These are phyloP conservation scores for Pochonia chlamydosporia DNA, from an alignment of 2,329 filamentous ascomycete genomes.

Conservation along the genomic window DNA sequence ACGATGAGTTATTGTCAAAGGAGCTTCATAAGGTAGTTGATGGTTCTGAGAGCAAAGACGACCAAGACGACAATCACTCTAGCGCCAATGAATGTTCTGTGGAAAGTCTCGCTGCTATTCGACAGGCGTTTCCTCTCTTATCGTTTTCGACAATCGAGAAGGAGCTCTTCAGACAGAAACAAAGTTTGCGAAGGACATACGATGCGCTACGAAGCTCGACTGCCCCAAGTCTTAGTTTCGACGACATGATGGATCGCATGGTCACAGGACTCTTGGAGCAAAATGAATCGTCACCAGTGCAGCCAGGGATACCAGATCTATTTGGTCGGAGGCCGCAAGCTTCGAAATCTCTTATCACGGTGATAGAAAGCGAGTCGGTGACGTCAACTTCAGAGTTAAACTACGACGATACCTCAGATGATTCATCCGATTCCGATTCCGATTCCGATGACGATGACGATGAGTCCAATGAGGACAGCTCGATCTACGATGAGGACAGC, in stretches of 20 bases:
- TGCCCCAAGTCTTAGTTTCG: constrained; percentile 25
- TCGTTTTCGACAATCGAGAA: constrained; percentile 28
- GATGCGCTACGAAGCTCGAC: constrained; percentile 24
- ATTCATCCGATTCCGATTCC: neutral
- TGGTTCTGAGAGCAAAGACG: too few species aligned
- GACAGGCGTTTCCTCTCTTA: constrained; percentile 37
- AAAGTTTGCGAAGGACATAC: constrained; percentile 33
- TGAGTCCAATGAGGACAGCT: neutral
- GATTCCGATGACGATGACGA: neutral
- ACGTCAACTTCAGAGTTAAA: constrained; percentile 1
- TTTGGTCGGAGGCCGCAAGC: constrained; percentile 4
- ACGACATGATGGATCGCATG: constrained; percentile 25
- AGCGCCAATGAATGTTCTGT: constrained; percentile 16
- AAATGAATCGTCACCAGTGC: constrained; percentile 2
- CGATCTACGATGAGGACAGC: neutral
- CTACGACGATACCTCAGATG: constrained; percentile 9
- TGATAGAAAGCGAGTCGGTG: constrained; percentile 8
- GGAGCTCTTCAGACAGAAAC: constrained; percentile 25
- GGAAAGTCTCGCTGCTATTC: constrained; percentile 30
- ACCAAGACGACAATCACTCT: neutral
- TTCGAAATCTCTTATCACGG: constrained; percentile 22
- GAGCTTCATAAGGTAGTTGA: too few species aligned
- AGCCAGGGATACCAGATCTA: neutral
- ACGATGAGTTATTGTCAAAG: too few species aligned
- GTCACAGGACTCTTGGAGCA: constrained; percentile 13